phyloP scores from a whole-genome alignment of 164 flowering plant genomes.

The Amborella trichopoda region DNA sequence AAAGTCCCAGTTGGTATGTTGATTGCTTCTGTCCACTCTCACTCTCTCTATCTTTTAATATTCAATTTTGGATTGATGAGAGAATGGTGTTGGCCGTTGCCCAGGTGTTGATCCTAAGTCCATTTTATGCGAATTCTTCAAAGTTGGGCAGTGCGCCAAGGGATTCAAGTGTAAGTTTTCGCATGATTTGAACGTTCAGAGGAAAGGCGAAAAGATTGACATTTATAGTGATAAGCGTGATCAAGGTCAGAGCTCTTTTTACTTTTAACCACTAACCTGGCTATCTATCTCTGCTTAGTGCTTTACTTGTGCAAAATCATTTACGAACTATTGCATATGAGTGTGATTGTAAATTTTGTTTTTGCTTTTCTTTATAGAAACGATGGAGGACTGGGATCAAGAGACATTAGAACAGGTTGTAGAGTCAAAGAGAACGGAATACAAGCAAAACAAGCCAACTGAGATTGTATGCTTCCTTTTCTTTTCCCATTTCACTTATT shows the following conservation, averaged over 20 bases:
- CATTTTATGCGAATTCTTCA: constrained; percentile 79
- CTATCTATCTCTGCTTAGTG: too few relatives aligned
- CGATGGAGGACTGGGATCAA: constrained; percentile 97
- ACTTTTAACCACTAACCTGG: neutral
- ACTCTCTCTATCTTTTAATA: neutral
- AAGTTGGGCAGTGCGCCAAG: constrained; percentile 88
- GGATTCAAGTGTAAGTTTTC: constrained; percentile 99
- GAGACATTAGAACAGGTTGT: constrained; percentile 85
- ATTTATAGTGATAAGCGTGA: constrained; percentile 88
- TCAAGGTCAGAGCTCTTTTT: constrained; percentile 27
- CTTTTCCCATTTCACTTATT: neutral
- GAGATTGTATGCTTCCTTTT: constrained; percentile 61
- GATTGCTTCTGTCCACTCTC: neutral
- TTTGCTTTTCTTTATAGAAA: constrained; percentile 18
- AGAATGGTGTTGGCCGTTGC: constrained; percentile 2
- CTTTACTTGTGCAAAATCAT: too few relatives aligned
- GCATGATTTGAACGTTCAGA: constrained; percentile 84
- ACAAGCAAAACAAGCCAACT: constrained; percentile 87
- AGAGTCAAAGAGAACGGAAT: constrained; percentile 64
- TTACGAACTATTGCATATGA: too few relatives aligned
- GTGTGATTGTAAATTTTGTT: constrained; percentile 2
- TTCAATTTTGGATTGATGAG: neutral
- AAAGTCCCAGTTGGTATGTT: constrained; percentile 83
- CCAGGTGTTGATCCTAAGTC: constrained; percentile 99
- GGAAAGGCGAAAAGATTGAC: constrained; percentile 97